Evolutionary conservation across 2,329 filamentous ascomycete genomes (phyloP), one percentile per base, ranked within the genome.

Genomic region (Venturia asperata): DNA sequence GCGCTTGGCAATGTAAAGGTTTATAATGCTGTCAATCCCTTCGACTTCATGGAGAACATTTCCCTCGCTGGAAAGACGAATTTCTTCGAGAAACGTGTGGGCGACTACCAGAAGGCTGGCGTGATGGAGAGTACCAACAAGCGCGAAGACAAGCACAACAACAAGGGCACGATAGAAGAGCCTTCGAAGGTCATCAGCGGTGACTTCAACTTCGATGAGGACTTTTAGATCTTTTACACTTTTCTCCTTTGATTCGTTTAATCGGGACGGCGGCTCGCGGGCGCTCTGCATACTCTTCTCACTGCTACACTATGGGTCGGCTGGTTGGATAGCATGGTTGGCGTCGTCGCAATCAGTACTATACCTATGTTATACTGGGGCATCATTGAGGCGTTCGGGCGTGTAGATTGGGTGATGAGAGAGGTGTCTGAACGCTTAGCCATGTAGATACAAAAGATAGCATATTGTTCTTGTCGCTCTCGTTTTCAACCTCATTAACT

Each of bases 41-140:
- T 99, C 77, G 94, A 99, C 84, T 99, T 99, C 80, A 99, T 99
- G 94, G 94, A 99, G 85, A 97, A 96, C 81, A 99, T 99, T 79
- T 97, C 94, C 27, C 85, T 99, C 13, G 91, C 92, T 63, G 94
- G 94, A 79, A 99, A 99, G 90, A 99, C 94, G 77, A 99, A 99
- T 87, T 99, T 99, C 86, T 99, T 99, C 77, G 94, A 99, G 89
- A 99, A 99, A 90, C 91, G 94, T 72, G 94, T 99, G 66, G 94
- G 89, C 77, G 94, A 99, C 75, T 99, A 99, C 86, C 94, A 99
- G 81, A 99, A 99, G 85, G 92, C 94, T 45, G 94, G 94, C 82
- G 93, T 99, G 78, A 96, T 99, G 91, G 88, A 88, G 74, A 92
- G 90, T 81, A 90, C 88, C 72, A 92, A 92, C 82, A 88, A 89